Percentiles rank a stretch among this genome's conserved stretches.
These are phyloP conservation scores for Wickerhamomyces sydowiorum DNA, from an alignment of 805 yeast genomes.

Conservation along the genomic window DNA sequence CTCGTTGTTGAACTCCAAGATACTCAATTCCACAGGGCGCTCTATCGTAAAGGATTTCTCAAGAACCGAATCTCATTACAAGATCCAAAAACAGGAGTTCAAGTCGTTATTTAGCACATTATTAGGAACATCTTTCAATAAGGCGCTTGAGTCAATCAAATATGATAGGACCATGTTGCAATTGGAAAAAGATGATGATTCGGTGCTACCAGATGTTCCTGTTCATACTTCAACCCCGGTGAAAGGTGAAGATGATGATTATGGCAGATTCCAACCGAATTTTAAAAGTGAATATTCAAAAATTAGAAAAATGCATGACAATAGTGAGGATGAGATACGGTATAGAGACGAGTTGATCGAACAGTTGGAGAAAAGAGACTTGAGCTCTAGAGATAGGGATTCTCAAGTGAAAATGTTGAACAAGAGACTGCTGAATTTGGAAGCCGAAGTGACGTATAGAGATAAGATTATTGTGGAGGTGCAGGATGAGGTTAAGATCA, in stretches of 20 bases:
- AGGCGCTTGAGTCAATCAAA: constrained; percentile 18
- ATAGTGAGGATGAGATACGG: constrained; percentile 20
- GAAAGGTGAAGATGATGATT: background rate
- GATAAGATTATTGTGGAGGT: constrained; percentile 16
- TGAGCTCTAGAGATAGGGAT: background rate
- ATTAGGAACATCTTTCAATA: constrained; percentile 26
- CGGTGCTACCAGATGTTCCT: constrained; percentile 3
- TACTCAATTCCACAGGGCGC: constrained; percentile 23
- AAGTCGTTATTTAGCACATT: constrained; percentile 24
- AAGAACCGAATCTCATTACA: constrained; percentile 22
- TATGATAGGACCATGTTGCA: constrained; percentile 7
- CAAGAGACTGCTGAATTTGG: constrained; percentile 8
- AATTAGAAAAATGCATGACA: constrained; percentile 14
- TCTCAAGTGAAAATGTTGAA: background rate
- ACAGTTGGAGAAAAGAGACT: constrained; percentile 11
- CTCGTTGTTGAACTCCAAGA: constrained; percentile 10
- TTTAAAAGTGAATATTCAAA: constrained; percentile 17
- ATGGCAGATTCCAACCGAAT: constrained; percentile 6
- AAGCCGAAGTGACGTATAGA: constrained; percentile 19
- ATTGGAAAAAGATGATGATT: constrained; percentile 3
- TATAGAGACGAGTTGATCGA: constrained; percentile 20
- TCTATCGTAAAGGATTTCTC: constrained; percentile 24
- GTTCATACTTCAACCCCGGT: constrained; percentile 3
- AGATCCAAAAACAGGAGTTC: constrained; percentile 28
- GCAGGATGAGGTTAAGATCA: constrained; percentile 7